A percentile compares a stretch with the other conserved stretches of the same genome.
These are phyloP conservation scores for Podila epicladia DNA, from an alignment of 192 early-diverging fungal species.

Conservation along the genomic window DNA sequence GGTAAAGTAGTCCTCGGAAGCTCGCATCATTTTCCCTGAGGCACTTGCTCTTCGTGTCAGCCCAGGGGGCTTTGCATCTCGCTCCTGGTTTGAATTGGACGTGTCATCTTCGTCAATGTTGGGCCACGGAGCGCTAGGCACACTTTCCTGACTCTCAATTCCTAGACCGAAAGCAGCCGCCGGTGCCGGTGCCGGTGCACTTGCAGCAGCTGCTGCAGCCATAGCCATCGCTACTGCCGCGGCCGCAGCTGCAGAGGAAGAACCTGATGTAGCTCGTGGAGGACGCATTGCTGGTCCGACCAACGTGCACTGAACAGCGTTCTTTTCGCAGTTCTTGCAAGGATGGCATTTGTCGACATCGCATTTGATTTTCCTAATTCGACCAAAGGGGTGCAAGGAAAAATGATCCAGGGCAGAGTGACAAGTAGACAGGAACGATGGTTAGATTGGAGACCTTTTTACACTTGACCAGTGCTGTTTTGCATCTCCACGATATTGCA, in stretches of 20 bases:
- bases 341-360: constrained; percentile 40
- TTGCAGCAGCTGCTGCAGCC: constrained; percentile 36
- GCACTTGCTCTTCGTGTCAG: constrained; percentile 37
- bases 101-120: neutral
- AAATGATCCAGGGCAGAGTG: neutral
- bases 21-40: constrained; percentile 35
- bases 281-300: constrained; percentile 43
- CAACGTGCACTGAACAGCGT: constrained; percentile 35
- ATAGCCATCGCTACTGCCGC: constrained; percentile 41
- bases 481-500: too few relatives aligned
- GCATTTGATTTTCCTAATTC: constrained; percentile 42
- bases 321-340: constrained; percentile 46
- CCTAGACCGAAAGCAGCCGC: neutral
- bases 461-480: too few relatives aligned
- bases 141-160: constrained; percentile 1
- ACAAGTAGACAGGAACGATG: neutral
- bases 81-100: neutral
- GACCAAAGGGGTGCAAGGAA: neutral
- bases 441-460: neutral
- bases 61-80: constrained; percentile 1
- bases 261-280: constrained; percentile 36
- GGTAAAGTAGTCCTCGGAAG: constrained; percentile 8
- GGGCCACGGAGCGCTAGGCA: neutral
- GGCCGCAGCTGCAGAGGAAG: constrained; percentile 38
- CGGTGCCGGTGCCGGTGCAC: neutral